Percentiles rank a stretch among this genome's conserved stretches.
These are phyloP conservation scores for Coprinopsis sp. DNA, from an alignment of 768 basidiomycete species.

Conservation along the genomic window DNA sequence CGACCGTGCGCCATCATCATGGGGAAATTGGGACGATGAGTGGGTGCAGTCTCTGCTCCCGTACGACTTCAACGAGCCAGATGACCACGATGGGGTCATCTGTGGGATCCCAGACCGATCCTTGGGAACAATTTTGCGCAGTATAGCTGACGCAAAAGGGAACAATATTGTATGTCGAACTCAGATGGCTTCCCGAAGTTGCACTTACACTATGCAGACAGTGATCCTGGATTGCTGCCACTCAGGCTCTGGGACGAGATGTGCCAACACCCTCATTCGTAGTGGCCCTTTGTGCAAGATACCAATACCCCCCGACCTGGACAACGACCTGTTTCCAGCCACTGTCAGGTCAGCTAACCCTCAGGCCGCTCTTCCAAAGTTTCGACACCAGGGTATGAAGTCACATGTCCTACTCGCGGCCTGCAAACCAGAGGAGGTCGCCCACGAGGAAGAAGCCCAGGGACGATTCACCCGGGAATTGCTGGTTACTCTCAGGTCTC, in stretches of 20 bases:
- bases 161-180: constrained; percentile 16
- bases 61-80: constrained; percentile 45
- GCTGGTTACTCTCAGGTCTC: constrained; percentile 1
- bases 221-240: constrained; percentile 17
- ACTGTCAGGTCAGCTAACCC: neutral
- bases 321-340: neutral
- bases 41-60: constrained; percentile 55
- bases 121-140: constrained; percentile 8
- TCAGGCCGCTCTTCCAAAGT: neutral
- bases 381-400: constrained; percentile 1
- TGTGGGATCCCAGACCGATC: constrained; percentile 13
- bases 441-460: constrained; percentile 4
- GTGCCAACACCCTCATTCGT: neutral
- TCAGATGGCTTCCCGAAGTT: neutral
- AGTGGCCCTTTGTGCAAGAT: neutral
- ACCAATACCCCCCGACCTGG: constrained; percentile 1
- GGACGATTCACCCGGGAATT: constrained; percentile 14
- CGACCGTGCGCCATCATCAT: constrained; percentile 43
- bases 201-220: constrained; percentile 6
- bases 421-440: constrained; percentile 9
- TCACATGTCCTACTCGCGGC: constrained; percentile 15
- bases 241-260: constrained; percentile 11
- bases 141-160: constrained; percentile 12
- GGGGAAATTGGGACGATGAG: constrained; percentile 35
- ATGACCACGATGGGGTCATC: constrained; percentile 28